Conservation (phyloP, 2,329 filamentous ascomycete species). For the Aurifilum marmelostoma region DNA sequence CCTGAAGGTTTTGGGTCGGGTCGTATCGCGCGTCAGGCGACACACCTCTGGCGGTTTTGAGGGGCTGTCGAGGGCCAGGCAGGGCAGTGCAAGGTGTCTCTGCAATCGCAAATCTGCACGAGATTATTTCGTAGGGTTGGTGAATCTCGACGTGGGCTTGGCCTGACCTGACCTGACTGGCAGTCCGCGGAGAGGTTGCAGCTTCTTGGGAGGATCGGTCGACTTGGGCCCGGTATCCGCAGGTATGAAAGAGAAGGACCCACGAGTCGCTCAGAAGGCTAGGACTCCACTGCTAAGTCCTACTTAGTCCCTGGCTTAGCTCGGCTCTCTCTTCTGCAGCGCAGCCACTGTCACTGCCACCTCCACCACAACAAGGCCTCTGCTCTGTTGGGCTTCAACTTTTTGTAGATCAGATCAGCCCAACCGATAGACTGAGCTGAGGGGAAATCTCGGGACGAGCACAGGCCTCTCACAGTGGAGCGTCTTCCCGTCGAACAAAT, state of each 20-base stretch:
- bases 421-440: background rate
- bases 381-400: slow-evolving; percentile 7
- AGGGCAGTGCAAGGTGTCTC: slow-evolving; percentile 13
- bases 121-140: slow-evolving; percentile 16
- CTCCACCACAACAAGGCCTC: background rate
- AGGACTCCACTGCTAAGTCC: slow-evolving; percentile 9
- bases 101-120: slow-evolving; percentile 11
- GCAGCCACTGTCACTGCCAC: slow-evolving; percentile 11
- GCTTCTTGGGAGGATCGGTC: slow-evolving; percentile 5
- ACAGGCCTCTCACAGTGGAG: background rate
- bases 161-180: slow-evolving; percentile 19
- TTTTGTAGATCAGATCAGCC: slow-evolving; percentile 6
- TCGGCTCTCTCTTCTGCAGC: slow-evolving; percentile 11
- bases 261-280: background rate
- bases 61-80: slow-evolving; percentile 22
- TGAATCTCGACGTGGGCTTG: slow-evolving; percentile 14
- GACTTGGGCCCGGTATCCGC: slow-evolving; percentile 6
- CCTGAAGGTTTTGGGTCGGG: background rate
- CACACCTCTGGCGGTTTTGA: slow-evolving; percentile 23
- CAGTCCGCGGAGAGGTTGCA: slow-evolving; percentile 8
- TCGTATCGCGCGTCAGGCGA: slow-evolving; percentile 29
- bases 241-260: background rate
- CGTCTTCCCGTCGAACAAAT: background rate
- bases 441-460: background rate
- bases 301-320: slow-evolving; percentile 6